Percentiles rank a stretch among this genome's conserved stretches.
Conservation (phyloP, 2,329 filamentous ascomycete species). For the Monilinia vaccinii-corymbosi region DNA sequence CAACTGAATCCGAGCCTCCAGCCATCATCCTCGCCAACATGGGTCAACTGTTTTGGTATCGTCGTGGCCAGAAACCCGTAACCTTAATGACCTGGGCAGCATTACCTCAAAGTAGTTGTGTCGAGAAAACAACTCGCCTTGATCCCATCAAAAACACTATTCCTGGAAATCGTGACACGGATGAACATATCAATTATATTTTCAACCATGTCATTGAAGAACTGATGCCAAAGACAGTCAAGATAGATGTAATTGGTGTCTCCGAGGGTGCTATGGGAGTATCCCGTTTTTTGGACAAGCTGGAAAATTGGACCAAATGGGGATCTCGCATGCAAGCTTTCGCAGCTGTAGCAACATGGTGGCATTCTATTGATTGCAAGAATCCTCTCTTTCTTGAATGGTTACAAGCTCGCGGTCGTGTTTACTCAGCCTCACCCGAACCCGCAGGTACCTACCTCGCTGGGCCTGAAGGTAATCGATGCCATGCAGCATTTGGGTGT, state of each 20-base stretch:
- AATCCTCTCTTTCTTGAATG: slow-evolving; percentile 16
- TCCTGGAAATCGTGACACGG: slow-evolving; percentile 44
- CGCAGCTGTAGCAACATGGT: slow-evolving; percentile 41
- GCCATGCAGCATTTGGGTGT: slow-evolving; percentile 42
- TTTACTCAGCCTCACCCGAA: slow-evolving; percentile 47
- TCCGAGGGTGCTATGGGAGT: slow-evolving; percentile 55
- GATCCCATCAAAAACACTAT: slow-evolving; percentile 51
- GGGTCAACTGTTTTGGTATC: slow-evolving; percentile 70
- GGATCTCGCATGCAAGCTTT: slow-evolving; percentile 38
- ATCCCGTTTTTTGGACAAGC: slow-evolving; percentile 47
- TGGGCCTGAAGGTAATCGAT: slow-evolving; percentile 35
- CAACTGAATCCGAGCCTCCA: slow-evolving; percentile 31
- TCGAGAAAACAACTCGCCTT: slow-evolving; percentile 46
- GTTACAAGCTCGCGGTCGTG: slow-evolving; percentile 40
- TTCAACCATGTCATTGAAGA: slow-evolving; percentile 53
- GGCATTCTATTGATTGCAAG: slow-evolving; percentile 32
- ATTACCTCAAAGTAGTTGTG: slow-evolving; percentile 53
- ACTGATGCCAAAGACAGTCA: slow-evolving; percentile 39
- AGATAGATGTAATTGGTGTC: slow-evolving; percentile 62
- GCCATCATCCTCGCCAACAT: slow-evolving; percentile 70
- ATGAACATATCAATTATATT: slow-evolving; percentile 56
- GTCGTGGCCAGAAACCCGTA: slow-evolving; percentile 50
- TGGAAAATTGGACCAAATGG: slow-evolving; percentile 42
- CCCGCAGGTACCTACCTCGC: slow-evolving; percentile 45
- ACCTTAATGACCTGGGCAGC: slow-evolving; percentile 47